phyloP scores from a whole-genome alignment of 805 yeast species.

The Wickerhamiella dianesei region DNA sequence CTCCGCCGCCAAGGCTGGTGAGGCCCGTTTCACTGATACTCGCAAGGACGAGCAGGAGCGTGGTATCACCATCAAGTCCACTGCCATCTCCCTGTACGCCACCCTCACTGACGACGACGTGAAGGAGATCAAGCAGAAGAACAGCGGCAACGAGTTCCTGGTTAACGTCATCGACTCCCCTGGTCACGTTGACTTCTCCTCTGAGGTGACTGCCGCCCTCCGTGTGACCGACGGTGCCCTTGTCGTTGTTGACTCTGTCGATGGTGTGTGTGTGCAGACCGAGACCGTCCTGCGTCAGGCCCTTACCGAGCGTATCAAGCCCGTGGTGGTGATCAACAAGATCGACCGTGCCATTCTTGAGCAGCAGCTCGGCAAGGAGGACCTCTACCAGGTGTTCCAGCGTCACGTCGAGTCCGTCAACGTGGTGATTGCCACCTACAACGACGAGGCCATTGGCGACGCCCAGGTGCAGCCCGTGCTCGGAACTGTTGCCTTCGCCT shows the following conservation, averaged over 20 bases:
- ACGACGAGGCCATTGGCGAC: slow-evolving; percentile 84
- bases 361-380: slow-evolving; percentile 98
- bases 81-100: slow-evolving; percentile 93
- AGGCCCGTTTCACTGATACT: slow-evolving; percentile 99
- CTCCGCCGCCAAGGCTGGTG: slow-evolving; percentile 99
- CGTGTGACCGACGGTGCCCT: slow-evolving; percentile 99
- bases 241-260: slow-evolving; percentile 97
- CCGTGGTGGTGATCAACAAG: slow-evolving; percentile 96
- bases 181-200: slow-evolving; percentile 99
- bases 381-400: slow-evolving; percentile 92
- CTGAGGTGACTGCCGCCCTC: slow-evolving; percentile 99
- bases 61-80: slow-evolving; percentile 98
- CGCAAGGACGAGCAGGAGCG: slow-evolving; percentile 99
- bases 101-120: slow-evolving; percentile 75
- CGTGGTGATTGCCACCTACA: slow-evolving; percentile 93
- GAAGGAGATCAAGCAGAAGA: slow-evolving; percentile 79
- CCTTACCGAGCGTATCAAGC: slow-evolving; percentile 98
- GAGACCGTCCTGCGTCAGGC: slow-evolving; percentile 99
- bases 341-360: slow-evolving; percentile 99
- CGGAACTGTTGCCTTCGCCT: slow-evolving; percentile 99
- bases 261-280: slow-evolving; percentile 99
- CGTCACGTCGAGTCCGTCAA: slow-evolving; percentile 99
- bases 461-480: slow-evolving; percentile 96
- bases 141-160: slow-evolving; percentile 87
- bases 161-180: slow-evolving; percentile 98